These are phyloP conservation scores for Rhododendron mucronatum DNA, from an alignment of 148 eudicot genomes.

Conservation along the genomic window DNA sequence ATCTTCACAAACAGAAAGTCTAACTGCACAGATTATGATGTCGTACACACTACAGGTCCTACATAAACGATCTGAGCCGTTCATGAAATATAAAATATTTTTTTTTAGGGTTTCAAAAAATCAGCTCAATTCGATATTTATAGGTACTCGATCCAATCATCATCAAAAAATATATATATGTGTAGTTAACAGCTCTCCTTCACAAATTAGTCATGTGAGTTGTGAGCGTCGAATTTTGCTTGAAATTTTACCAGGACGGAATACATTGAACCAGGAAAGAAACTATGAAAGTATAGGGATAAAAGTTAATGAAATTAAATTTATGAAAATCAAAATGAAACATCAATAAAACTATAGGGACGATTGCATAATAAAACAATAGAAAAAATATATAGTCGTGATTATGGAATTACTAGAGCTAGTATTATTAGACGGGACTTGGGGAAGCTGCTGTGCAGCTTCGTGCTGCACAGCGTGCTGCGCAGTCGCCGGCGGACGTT, in stretches of 20 bases:
- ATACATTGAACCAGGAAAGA: neutral
- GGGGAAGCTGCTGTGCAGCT: too few species aligned
- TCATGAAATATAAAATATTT: too few species aligned
- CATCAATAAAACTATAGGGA: neutral
- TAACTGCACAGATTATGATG: too few species aligned
- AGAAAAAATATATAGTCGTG: neutral
- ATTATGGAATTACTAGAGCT: neutral
- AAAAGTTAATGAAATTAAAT: neutral
- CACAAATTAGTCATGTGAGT: neutral
- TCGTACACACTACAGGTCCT: too few species aligned
- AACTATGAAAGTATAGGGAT: neutral
- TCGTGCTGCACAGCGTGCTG: too few species aligned
- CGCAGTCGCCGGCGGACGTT: too few species aligned
- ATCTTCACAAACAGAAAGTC: neutral
- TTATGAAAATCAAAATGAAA: neutral
- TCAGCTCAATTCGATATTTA: too few species aligned
- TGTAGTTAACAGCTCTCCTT: too few species aligned
- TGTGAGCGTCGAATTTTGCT: neutral
- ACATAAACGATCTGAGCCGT: rapidly evolving
- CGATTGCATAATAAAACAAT: neutral
- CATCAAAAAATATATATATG: too few species aligned
- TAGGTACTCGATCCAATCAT: too few species aligned
- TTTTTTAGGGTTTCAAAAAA: too few species aligned
- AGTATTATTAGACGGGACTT: too few species aligned
- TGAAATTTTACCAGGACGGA: neutral